Evolutionary conservation across 805 yeast species (phyloP), one percentile per base, ranked within the genome.

Genomic region (Debaryomyces tyrocola): DNA sequence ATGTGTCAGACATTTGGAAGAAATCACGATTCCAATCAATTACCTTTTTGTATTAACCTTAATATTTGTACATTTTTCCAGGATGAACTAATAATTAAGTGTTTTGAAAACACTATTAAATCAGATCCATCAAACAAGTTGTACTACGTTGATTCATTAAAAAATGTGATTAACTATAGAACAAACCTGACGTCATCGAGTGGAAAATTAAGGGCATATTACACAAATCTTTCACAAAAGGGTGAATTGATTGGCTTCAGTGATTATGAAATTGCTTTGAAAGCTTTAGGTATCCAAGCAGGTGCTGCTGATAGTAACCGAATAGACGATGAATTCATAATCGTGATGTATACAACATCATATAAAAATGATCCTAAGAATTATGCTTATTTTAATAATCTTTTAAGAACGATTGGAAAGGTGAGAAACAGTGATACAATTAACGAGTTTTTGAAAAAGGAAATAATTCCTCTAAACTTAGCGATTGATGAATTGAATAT

Each of bases 71-170:
- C 64, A 1, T 67, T 56, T 46, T 72, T 63, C 54, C 68, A 60
- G 38, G 77, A 73, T 46, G 78, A 73, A 49, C 53, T 70, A 43
- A 62, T 71, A 17, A 69, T 71, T 21, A 63, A 63, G 43, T 69
- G 77, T 47, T 73, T 67, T 48, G 76, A 73, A 47, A 59, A 59
- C 45, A 65, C 75, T 1, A 59, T 66, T 6, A 51, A 55, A 11
- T 62, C 72, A 0, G 76, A 73, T 44, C 58, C 59, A 4, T 37
- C 6, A 0, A 69, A 71, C 53, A 60, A 60, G 35, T 45, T 69
- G 44, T 53, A 60, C 43, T 73, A 73, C 44, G 73, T 72, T 14
- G 77, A 73, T 46, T 59, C 66, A n/a, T 56, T 71, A 43, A 60
- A 58, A 43, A 54, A 49, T 40, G 53, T 60, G 10, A 50, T 60